phyloP scores from a whole-genome alignment of 176 grass and related monocot genomes.

The Hordeum vulgare region MorexV3_pseudomolecules_assembly NC_058524.1:403283848-403284347 shows the following conservation, averaged over 20 bases:
- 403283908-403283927: slow-evolving; percentile 86
- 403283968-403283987: not conserved
- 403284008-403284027: not conserved
- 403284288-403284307: not conserved
- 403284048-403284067: not conserved
- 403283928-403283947: slow-evolving; percentile 86
- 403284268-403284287: not conserved
- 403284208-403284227: not conserved
- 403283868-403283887: slow-evolving; percentile 99
- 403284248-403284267: not conserved
- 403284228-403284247: not conserved
- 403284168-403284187: not conserved
- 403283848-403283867: slow-evolving; percentile 42
- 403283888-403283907: slow-evolving; percentile 98
- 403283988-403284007: not conserved
- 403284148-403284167: not conserved
- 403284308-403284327: not conserved
- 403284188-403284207: not conserved
- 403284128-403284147: not conserved
- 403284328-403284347: not conserved
- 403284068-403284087: not conserved
- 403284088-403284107: too few species aligned
- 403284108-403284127: not conserved
- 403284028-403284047: not conserved
- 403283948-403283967: not conserved